Base-by-base conservation (phyloP, 2,329 filamentous ascomycete species). In the Aureobasidium sp. region DNA sequence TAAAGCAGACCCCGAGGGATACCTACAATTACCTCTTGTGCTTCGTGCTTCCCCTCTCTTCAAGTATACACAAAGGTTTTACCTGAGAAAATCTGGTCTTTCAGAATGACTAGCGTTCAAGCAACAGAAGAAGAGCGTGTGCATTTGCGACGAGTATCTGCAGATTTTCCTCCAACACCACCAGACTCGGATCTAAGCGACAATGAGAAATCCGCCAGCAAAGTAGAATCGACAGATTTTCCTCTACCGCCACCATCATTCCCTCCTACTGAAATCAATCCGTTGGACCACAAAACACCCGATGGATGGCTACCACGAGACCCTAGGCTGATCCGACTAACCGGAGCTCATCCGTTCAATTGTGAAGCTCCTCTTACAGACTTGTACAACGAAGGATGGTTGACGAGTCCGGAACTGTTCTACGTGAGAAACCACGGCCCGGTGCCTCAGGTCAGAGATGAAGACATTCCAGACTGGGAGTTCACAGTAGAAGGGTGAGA, bases 361-460 rank as follows among this genome's bases (percentile, higher is more conserved):
- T 85, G 87, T 44, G 90, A 96, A 69, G 79, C 90, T 8, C 90
- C 90, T 0, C 71, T 96, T 7, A 87, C 81, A 52, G 81, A 83
- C 14, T 74, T 95, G 1, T 95, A 83, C 68, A 79, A 91, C 55
- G 75, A 83, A 71, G 89, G 90, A 0, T 95, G 95, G 64, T 73
- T 96, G 32, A 96, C 90, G 1, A 88, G 84, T 34, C 86, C 89
- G 11, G 86, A 95, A 61, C 74, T 96, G 1, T 93, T 95, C 70
- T 96, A 94, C 67, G 90, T 96, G 7, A 77, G 90, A 30, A 96
- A 95, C 63, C 90, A 96, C 72, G 90, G 90, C 12, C 74, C 82
- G 0, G 90, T 95, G 6, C 90, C 90, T 1, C 73, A 79, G 53
- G 86, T 93, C 16, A 74, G 78, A 7, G 87, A 94, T 58, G 74